A percentile compares a stretch with the other conserved stretches of the same genome.
These are phyloP conservation scores for Cercospora sp. DNA, from an alignment of 2,329 filamentous ascomycete genomes.

Conservation along the genomic window DNA sequence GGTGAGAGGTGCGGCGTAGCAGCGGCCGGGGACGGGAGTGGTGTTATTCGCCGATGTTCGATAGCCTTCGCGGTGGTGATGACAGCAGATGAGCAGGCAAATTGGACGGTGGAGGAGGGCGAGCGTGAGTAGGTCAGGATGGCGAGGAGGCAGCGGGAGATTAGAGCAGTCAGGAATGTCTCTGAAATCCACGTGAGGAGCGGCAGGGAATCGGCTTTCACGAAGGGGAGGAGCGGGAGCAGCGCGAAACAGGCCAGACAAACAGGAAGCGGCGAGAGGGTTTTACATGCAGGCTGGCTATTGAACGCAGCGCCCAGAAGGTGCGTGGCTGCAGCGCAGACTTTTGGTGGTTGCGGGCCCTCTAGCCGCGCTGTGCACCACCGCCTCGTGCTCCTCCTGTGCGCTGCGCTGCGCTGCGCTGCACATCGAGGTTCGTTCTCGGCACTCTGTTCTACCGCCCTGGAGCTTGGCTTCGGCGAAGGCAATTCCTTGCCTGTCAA, in stretches of 20 bases:
- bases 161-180: not conserved
- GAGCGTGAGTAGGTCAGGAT: not conserved
- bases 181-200: not conserved
- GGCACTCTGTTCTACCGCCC: not conserved
- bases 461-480: not conserved
- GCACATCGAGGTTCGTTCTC: not conserved
- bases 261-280: not conserved
- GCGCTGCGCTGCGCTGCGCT: not conserved
- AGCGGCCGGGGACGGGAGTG: not conserved
- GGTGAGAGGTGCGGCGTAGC: not conserved
- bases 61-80: not conserved
- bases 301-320: not conserved
- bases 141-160: not conserved
- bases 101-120: not conserved
- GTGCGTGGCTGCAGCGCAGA: not conserved
- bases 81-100: not conserved
- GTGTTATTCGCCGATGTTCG: not conserved
- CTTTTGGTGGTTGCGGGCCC: not conserved
- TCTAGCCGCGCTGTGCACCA: not conserved
- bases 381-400: not conserved
- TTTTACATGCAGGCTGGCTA: too few relatives aligned
- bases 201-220: not conserved
- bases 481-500: not conserved
- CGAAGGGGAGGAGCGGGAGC: not conserved
- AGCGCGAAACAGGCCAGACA: not conserved